Percentiles rank a stretch among this genome's conserved stretches.
phyloP scores from a whole-genome alignment of 768 basidiomycete genomes.

The Mycena galopus region DNA sequence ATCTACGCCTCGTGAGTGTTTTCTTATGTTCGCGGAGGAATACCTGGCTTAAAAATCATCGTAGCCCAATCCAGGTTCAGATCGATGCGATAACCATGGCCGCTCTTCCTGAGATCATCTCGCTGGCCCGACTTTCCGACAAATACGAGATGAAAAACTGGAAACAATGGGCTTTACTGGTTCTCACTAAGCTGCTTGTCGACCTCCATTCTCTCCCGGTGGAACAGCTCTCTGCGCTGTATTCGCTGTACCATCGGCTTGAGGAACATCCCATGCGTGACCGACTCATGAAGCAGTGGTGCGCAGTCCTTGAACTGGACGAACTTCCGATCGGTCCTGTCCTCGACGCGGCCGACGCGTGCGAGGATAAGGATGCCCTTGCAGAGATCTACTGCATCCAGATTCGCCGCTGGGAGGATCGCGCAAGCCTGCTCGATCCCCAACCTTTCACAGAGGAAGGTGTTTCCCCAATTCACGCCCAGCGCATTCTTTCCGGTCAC shows the following conservation, averaged over 20 bases:
- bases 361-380: background rate
- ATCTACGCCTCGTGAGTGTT: background rate
- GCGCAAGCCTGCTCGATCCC: background rate
- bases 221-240: background rate
- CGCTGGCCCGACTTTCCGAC: background rate
- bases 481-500: background rate
- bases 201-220: background rate
- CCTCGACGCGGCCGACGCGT: background rate
- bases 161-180: background rate
- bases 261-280: background rate
- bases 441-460: background rate
- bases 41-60: background rate
- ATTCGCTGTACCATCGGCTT: background rate
- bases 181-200: background rate
- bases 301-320: background rate
- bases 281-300: background rate
- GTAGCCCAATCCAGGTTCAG: background rate
- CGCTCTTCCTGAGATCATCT: background rate
- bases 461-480: background rate
- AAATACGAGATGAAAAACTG: background rate
- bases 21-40: background rate
- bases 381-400: background rate
- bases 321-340: background rate
- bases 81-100: background rate
- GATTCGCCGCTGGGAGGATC: background rate